Base-by-base conservation (phyloP, 495 filamentous ascomycete species). In the Daldinia decipiens region DNA sequence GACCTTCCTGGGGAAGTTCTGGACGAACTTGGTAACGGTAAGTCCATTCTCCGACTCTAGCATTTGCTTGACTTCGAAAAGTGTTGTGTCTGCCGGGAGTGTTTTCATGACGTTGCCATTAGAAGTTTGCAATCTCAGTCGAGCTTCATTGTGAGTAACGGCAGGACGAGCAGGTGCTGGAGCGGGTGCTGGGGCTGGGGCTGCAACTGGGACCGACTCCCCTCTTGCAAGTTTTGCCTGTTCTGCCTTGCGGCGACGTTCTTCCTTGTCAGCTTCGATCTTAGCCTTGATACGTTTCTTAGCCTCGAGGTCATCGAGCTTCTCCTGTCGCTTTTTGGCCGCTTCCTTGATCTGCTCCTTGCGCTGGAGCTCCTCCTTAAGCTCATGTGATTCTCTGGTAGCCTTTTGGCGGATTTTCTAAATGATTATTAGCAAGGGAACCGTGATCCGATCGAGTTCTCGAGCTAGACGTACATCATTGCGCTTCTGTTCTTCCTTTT, bases 311-410 rank as follows among this genome's bases (percentile, higher is more conserved):
- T 98, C 95, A 5, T 91, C 92, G 36, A 86, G 83, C 84, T 97
- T 97, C 80, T 99, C 95, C 74, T 87, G 83, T 64, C 89, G 87
- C 82, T 97, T 96, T 67, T 87, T 86, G 56, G 88, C 89, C 0
- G 93, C 94, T 69, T 96, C 93, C 78, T 98, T 97, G 71, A 97
- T 81, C 74, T 90, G 90, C 81, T 98, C 92, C 76, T 97, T 96
- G 76, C 89, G 89, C 76, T 90, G 82, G 21, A 98, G 85, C 52
- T 95, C 91, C 77, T 96, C 91, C 81, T 97, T 94, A 26, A 88
- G 76, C 63, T 93, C 88, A 72, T 95, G 90, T 4, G 85, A 84
- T 75, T 97, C 91, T 74, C 90, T 90, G 51, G 90, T 93, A 67
- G 89, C 87, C 82, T 95, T 99, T 64, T 88, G 83, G 55, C 92